Conservation (phyloP, 2,329 filamentous ascomycete genomes). For the Alternaria sp. region DNA sequence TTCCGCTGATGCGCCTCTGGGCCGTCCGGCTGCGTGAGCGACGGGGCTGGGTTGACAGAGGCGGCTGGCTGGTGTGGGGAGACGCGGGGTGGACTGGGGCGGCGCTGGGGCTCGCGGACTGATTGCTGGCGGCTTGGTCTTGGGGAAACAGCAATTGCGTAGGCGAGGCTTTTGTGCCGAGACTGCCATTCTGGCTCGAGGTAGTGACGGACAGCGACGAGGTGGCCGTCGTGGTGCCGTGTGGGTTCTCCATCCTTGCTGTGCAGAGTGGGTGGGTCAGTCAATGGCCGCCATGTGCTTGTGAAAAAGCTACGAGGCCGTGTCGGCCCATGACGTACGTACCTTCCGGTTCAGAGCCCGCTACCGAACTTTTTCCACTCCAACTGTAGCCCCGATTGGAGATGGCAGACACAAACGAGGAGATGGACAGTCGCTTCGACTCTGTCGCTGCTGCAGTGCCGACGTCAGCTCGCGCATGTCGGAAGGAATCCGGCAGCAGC, state of each 20-base stretch:
- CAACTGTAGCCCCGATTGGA: constrained; percentile 60
- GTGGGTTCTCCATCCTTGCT: constrained; percentile 42
- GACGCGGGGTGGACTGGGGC: constrained; percentile 28
- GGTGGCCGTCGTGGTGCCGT: constrained; percentile 54
- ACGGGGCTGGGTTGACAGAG: constrained; percentile 29
- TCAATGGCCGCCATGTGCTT: constrained; percentile 1
- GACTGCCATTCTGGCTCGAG: constrained; percentile 54
- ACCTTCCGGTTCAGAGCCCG: constrained; percentile 58
- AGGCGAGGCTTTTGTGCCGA: constrained; percentile 52
- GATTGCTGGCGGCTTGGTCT: constrained; percentile 33
- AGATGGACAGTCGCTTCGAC: constrained; percentile 74
- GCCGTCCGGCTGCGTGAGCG: constrained; percentile 55
- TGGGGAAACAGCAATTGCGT: constrained; percentile 46
- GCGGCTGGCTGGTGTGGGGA: constrained; percentile 25
- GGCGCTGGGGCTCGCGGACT: constrained; percentile 18
- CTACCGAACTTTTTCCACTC: constrained; percentile 58
- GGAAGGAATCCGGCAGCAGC: constrained; percentile 60
- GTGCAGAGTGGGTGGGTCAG: constrained; percentile 17
- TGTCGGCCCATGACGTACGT: constrained; percentile 37
- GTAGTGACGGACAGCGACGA: constrained; percentile 56
- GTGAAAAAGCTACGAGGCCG: constrained; percentile 9
- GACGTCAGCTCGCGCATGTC: constrained; percentile 56
- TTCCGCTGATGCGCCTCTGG: constrained; percentile 82
- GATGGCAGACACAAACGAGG: constrained; percentile 71
- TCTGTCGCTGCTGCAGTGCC: constrained; percentile 52